These are phyloP conservation scores for Orbilia quercus DNA, from an alignment of 2,329 filamentous ascomycete genomes.

Conservation along the genomic window DNA sequence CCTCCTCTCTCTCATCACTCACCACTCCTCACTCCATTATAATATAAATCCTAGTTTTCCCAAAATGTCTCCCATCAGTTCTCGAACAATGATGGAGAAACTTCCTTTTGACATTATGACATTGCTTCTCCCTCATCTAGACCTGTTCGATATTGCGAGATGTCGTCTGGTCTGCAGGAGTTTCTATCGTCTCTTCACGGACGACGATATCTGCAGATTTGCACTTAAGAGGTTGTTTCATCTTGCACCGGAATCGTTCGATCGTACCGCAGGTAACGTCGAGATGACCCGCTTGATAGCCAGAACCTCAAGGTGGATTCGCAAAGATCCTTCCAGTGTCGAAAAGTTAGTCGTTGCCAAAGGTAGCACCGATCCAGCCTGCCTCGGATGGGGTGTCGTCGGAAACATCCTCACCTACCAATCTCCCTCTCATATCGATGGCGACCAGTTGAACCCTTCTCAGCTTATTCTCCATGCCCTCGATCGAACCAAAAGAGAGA, in stretches of 20 bases:
- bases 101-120: conserved; percentile 42
- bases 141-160: conserved; percentile 54
- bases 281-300: conserved; percentile 50
- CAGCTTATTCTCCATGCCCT: conserved; percentile 42
- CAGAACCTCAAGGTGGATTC: conserved; percentile 50
- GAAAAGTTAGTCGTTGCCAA: conserved; percentile 47
- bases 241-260: conserved; percentile 37
- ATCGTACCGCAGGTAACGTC: conserved; percentile 34
- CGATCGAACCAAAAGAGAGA: conserved; percentile 23
- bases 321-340: conserved; percentile 47
- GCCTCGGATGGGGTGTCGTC: conserved; percentile 46
- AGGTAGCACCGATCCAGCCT: conserved; percentile 27
- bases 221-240: conserved; percentile 46
- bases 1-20: conserved; percentile 2
- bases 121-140: conserved; percentile 32
- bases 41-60: background rate
- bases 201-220: conserved; percentile 47
- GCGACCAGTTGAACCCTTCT: conserved; percentile 30
- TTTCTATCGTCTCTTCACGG: conserved; percentile 48
- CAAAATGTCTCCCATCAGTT: conserved; percentile 19
- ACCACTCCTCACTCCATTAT: background rate
- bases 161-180: conserved; percentile 49
- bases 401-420: conserved; percentile 48
- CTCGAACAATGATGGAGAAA: conserved; percentile 27
- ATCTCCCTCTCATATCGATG: conserved; percentile 43